Evolutionary conservation across 371 early-diverging fungal species (phyloP).

Genomic region (Encephalitozoon intestinalis): DNA sequence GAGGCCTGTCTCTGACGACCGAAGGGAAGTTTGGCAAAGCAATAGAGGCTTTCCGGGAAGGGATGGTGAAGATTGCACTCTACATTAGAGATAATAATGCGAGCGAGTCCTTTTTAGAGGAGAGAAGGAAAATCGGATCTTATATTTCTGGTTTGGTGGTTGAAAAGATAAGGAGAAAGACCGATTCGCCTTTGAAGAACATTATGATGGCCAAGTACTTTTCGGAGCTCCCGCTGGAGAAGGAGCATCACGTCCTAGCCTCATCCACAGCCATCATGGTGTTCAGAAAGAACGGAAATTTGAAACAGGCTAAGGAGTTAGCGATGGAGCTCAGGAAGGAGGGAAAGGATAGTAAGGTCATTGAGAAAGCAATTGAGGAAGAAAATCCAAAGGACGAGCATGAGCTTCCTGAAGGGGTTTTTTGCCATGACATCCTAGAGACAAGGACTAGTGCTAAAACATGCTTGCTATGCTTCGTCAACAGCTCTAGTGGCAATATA

Average conservation of each 20-base stretch:
- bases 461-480: constrained; percentile 30
- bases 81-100: background rate
- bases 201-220: constrained; percentile 49
- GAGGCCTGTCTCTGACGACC: constrained; percentile 11
- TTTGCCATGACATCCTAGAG: constrained; percentile 32
- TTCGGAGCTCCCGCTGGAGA: constrained; percentile 30
- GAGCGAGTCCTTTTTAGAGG: background rate
- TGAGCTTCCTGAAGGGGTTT: background rate
- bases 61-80: background rate
- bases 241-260: constrained; percentile 33
- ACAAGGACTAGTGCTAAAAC: background rate
- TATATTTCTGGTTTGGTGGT: constrained; percentile 47
- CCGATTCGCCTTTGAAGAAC: constrained; percentile 19
- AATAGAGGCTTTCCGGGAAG: constrained; percentile 30
- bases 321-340: background rate
- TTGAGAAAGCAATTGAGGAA: constrained; percentile 3
- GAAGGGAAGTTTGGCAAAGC: constrained; percentile 33
- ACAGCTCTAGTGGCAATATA: background rate
- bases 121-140: constrained; percentile 18
- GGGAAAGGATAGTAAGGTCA: background rate
- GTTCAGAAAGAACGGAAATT: constrained; percentile 53
- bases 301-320: constrained; percentile 42
- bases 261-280: constrained; percentile 14
- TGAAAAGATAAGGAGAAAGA: constrained; percentile 44
- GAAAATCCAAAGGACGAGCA: constrained; percentile 1